Conservation (phyloP, 345 rosid species). For the Salix viminalis region DNA sequence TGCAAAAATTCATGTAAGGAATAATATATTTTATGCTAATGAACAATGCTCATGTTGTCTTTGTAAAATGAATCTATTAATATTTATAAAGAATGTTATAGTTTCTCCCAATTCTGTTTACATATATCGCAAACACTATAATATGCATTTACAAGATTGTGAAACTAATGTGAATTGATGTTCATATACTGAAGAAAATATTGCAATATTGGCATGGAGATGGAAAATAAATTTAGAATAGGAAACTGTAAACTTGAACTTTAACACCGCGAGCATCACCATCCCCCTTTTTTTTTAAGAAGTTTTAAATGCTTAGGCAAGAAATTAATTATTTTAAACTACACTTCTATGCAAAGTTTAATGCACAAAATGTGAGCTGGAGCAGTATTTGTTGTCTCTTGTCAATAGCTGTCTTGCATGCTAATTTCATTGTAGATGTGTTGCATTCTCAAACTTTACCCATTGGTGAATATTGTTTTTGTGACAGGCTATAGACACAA, state of each 20-base stretch:
- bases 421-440: not conserved
- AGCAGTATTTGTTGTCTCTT: not conserved
- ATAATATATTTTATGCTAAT: not conserved
- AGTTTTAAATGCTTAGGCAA: not conserved
- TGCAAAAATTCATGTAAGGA: not conserved
- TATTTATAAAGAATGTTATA: not conserved
- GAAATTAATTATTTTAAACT: not conserved
- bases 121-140: not conserved
- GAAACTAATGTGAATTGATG: not conserved
- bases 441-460: slow-evolving; percentile 2
- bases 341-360: not conserved
- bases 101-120: not conserved
- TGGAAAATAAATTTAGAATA: not conserved
- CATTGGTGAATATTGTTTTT: slow-evolving; percentile 21
- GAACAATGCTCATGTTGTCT: not conserved
- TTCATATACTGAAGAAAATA: too few relatives aligned
- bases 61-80: not conserved
- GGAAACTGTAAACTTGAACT: not conserved
- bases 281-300: not conserved
- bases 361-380: not conserved
- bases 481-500: slow-evolving; percentile 77
- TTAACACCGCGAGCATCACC: not conserved
- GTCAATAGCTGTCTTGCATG: not conserved
- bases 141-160: not conserved
- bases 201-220: not conserved